phyloP scores from a whole-genome alignment of 371 early-diverging fungal genomes.

The Batrachochytrium dendrobatidis region DNA sequence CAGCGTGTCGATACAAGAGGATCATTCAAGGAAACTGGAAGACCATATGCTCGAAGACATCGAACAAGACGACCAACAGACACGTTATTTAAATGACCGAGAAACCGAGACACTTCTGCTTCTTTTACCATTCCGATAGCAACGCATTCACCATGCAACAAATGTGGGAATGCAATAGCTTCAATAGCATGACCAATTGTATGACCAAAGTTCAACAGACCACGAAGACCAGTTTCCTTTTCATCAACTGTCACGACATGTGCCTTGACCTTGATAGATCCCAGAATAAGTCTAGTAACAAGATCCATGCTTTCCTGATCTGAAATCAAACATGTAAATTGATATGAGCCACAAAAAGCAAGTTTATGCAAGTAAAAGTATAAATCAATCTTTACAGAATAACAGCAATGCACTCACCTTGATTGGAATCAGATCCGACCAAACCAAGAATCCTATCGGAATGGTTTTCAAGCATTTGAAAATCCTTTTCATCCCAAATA shows the following conservation, averaged over 20 bases:
- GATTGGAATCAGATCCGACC: not conserved
- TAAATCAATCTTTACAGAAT: not conserved
- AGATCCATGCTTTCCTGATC: conserved; percentile 43
- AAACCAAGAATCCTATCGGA: conserved; percentile 54
- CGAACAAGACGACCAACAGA: conserved; percentile 83
- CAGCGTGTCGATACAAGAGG: conserved; percentile 56
- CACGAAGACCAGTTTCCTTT: conserved; percentile 89
- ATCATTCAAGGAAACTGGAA: conserved; percentile 79
- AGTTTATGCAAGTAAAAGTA: not conserved
- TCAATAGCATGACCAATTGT: conserved; percentile 95
- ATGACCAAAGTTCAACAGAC: conserved; percentile 95
- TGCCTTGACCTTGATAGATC: conserved; percentile 87
- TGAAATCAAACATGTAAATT: conserved; percentile 2
- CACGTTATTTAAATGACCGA: conserved; percentile 81
- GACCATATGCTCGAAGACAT: conserved; percentile 78
- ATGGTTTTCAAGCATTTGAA: conserved; percentile 77
- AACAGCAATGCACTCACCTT: not conserved
- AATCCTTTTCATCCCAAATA: conserved; percentile 83
- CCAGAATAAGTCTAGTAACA: conserved; percentile 76
- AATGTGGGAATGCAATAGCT: conserved; percentile 78
- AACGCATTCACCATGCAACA: conserved; percentile 96
- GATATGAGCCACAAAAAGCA: conserved; percentile 1
- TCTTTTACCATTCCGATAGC: conserved; percentile 92
- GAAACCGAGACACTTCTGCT: conserved; percentile 83
- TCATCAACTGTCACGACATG: conserved; percentile 92